A percentile compares a stretch with the other conserved stretches of the same genome.
These are phyloP conservation scores for Pythium biforme DNA, from an alignment of 352 stramenopile genomes.

Conservation along the genomic window DNA sequence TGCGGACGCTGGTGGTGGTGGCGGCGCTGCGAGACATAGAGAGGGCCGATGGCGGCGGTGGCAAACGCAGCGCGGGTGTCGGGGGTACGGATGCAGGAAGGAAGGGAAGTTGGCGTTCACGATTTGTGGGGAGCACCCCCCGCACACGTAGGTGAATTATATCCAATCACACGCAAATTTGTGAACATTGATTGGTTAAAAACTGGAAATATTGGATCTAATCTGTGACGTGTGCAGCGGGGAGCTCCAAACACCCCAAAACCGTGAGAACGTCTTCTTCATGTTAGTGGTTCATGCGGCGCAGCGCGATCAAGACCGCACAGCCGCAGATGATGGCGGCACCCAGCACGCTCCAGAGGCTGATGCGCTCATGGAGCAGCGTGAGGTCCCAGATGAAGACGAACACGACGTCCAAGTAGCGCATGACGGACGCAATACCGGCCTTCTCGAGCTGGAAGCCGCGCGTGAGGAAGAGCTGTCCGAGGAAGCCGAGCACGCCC, in stretches of 20 bases:
- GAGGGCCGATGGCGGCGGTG: too few relatives aligned
- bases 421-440: conserved; percentile 2
- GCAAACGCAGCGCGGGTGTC: too few relatives aligned
- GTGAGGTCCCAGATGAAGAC: conserved; percentile 51
- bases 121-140: neutral
- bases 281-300: conserved; percentile 7
- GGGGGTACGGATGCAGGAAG: neutral
- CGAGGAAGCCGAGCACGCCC: conserved; percentile 43
- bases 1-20: neutral
- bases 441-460: conserved; percentile 32
- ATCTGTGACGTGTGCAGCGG: conserved; percentile 4
- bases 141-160: neutral
- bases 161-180: neutral
- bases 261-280: too few relatives aligned
- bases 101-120: neutral
- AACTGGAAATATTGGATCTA: neutral
- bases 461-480: conserved; percentile 57
- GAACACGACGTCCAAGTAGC: conserved; percentile 51
- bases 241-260: neutral
- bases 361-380: conserved; percentile 41
- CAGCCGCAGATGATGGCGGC: conserved; percentile 38
- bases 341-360: conserved; percentile 41
- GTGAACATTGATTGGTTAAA: neutral
- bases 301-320: conserved; percentile 33
- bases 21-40: neutral